Base-by-base conservation (phyloP, 2,329 filamentous ascomycete genomes). In the Fusarium longipes region DNA sequence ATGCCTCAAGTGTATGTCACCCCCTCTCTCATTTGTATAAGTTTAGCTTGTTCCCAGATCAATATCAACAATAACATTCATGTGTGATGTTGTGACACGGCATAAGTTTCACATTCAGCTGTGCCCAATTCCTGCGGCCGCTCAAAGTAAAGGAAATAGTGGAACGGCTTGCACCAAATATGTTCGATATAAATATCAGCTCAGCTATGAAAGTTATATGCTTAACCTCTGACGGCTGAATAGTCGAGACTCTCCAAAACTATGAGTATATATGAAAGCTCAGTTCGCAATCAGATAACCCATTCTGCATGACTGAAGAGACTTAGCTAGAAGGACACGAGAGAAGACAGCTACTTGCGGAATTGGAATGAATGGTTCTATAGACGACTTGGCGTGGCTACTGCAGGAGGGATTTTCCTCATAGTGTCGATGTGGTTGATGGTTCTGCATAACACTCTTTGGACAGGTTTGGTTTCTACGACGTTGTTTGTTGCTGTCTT, bases 401-500 rank as follows among this genome's bases (percentile, higher is more conserved):
- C 25, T 0, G 12, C 56, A 1, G 38, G 30, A 15, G 49, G 49
- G 0, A 32, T 57, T 11, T 43, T 57, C 1, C 18, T 57, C 1
- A 56, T 55, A 1, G 20, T 40, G 0, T 50, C 54, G 1, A 57
- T 57, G 49, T 57, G 49, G 54, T 17, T 57, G 17, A 55, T 57
- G 54, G 49, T 57, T 18, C 5, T 55, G 8, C 49, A 55, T 12
- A 44, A 57, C 1, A 57, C 38, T 2, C 38, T 55, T 0, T 56
- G 35, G 18, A 57, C 50, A 0, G 50, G 36, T 17, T 18, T 57
- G 20, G 20, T 22, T 11, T 57, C 30, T 3, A 44, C 50, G 2
- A 45, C 38, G 0, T 32, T 25, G 1, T 56, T 56, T 10, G 50
- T 56, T 15, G 15, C 14, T 44, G 25, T 35, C 1, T 57, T 57